Percentiles rank a stretch among this genome's conserved stretches.
phyloP scores from a whole-genome alignment of 352 stramenopile genomes.

The Pythium aquatile region DNA sequence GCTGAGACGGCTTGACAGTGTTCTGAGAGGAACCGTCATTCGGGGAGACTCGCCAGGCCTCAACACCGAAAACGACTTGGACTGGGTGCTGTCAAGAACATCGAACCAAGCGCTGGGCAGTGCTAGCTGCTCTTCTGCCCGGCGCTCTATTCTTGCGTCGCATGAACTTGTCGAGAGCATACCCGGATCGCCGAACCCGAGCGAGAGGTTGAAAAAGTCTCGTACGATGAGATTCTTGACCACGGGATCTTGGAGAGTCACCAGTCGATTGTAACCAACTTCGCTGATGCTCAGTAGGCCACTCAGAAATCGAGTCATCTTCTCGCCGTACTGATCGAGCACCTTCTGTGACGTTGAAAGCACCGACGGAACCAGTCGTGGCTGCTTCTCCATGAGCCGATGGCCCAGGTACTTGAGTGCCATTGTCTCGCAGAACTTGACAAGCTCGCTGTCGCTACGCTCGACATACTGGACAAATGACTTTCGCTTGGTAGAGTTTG shows the following conservation, averaged over 20 bases:
- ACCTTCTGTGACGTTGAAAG: constrained; percentile 33
- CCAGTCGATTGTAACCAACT: constrained; percentile 64
- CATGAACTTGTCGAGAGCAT: constrained; percentile 72
- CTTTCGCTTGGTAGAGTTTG: constrained; percentile 48
- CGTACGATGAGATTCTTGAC: constrained; percentile 61
- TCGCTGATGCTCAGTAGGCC: constrained; percentile 66
- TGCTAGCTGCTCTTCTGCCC: constrained; percentile 34
- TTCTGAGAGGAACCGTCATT: constrained; percentile 17
- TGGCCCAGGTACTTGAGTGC: constrained; percentile 65
- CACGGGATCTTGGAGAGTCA: constrained; percentile 55
- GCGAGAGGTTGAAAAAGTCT: constrained; percentile 63
- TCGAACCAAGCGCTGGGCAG: constrained; percentile 69
- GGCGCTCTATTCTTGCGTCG: constrained; percentile 62
- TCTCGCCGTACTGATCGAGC: constrained; percentile 55
- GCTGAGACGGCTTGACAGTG: constrained; percentile 28
- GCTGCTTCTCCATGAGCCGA: constrained; percentile 54
- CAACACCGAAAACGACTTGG: constrained; percentile 42
- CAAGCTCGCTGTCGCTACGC: constrained; percentile 50
- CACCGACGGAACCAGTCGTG: constrained; percentile 26
- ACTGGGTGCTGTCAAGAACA: constrained; percentile 29
- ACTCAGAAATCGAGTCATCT: constrained; percentile 55
- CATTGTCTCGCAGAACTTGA: constrained; percentile 53
- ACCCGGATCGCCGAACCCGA: constrained; percentile 47
- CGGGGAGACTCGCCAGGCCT: constrained; percentile 27
- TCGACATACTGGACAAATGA: constrained; percentile 67